Evolutionary conservation across 345 rosid genomes (phyloP), one percentile per base, ranked within the genome.

Genomic region (Eucalyptus cloeziana): DNA sequence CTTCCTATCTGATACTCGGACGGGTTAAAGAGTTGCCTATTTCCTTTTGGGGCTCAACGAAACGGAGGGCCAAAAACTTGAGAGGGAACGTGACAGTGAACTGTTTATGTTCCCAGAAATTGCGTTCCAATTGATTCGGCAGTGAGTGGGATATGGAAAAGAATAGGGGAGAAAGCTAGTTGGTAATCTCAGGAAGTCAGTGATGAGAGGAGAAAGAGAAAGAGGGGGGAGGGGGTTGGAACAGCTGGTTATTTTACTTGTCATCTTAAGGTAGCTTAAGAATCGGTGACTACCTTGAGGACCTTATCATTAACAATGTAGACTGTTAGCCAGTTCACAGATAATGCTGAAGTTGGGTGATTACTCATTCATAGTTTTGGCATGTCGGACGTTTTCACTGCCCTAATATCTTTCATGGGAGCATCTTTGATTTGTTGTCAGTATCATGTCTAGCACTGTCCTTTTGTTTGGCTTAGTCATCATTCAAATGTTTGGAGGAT

Each of bases 191-290:
- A 37, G 81, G 45, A 37, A 37, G 81, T 71, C 27, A 4, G 12
- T 60, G 69, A 60, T 52, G 58, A 52, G 58, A 3, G 47, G 47
- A 44, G 47, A 7, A 52, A 7, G 21, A 5, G 21, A 44, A 0
- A 1, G 4, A 4, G 3, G 13, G 67, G 3, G n/a, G 15, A 7
- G 27, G 5, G 60, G 13, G 19, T 3, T 3, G 19, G 6, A 1
- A 1, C 15, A 27, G 31, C 67, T 60, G 67, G 67, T 60, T 60
- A 60, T 60, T 60, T 60, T 60, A 60, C 8, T 60, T 27, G 67
- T 60, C 31, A 27, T 60, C 33, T 60, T 60, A 13, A 60, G 69
- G 69, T 60, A 27, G 33, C 37, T 64, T 8, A n/a, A 64, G 7
- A n/a, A n/a, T 64, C 5, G 10, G 21, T n/a, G 76, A 64, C 37